Evolutionary conservation across 495 filamentous ascomycete species (phyloP), one percentile per base, ranked within the genome.

Genomic region (Hypomontagnella submonticulosa): DNA sequence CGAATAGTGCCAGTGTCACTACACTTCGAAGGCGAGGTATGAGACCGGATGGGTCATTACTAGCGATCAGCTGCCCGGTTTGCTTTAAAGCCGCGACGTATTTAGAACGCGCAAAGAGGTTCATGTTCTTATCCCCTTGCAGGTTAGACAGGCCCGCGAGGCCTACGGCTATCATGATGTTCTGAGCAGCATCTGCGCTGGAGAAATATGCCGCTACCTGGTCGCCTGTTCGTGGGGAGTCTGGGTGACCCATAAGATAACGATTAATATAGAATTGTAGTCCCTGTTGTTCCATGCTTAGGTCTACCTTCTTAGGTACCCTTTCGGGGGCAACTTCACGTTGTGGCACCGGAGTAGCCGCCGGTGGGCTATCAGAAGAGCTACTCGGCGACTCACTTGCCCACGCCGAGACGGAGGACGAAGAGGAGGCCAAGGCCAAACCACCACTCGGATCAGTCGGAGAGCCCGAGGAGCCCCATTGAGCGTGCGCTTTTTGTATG

Each of bases 401-500:
- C 63, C 59, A 66, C 8, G 54, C 20, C 8, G 63, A 47, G 23
- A 57, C 20, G 15, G 57, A 53, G 0, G 60, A 56, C 7, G 42
- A 53, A 4, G 48, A 51, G 1, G 62, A 54, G 16, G 41, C 46
- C 46, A 61, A 58, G n/a, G 75, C 75, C 57, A 71, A 57, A 73
- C 74, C 49, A 33, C 51, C 55, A 44, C 53, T 40, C n/a, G 40
- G 34, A 7, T 71, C 63, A 19, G 49, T 40, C 20, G 70, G 55
- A 30, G 70, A 74, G 37, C 64, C 57, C 9, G 75, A 75, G 34
- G 64, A 58, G 6, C 80, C 79, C 80, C 80, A 82, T 69, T 80
- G 81, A 8, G 83, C 82, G 48, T 82, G 83, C 40, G 85, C 87
- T 73, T 89, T 91, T 57, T 81, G 82, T 57, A 86, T 84, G 43